Percentiles rank a stretch among this genome's conserved stretches.
These are phyloP conservation scores for Venturia aucupariae DNA, from an alignment of 2,329 filamentous ascomycete genomes.

Conservation along the genomic window DNA sequence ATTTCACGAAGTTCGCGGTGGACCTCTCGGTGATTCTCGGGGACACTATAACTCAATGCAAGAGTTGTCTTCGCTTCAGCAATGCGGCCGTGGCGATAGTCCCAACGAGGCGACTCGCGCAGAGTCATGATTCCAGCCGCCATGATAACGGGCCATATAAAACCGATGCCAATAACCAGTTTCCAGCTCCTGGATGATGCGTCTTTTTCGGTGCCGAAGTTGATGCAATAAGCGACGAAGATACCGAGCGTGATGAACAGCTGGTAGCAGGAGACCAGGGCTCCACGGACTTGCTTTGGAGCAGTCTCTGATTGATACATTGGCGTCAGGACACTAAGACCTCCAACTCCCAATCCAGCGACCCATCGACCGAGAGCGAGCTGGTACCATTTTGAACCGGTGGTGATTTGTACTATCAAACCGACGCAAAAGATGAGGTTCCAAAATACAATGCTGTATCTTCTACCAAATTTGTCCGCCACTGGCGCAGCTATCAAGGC, in stretches of 20 bases:
- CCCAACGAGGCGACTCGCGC: constrained; percentile 49
- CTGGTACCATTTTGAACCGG: constrained; percentile 32
- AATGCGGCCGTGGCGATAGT: constrained; percentile 46
- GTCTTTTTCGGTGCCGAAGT: constrained; percentile 50
- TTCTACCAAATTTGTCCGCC: constrained; percentile 43
- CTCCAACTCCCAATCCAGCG: constrained; percentile 35
- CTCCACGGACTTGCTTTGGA: constrained; percentile 54
- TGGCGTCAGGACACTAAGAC: constrained; percentile 38
- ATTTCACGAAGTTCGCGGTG: constrained; percentile 46
- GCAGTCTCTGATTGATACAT: constrained; percentile 61
- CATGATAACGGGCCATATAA: constrained; percentile 47
- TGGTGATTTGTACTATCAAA: constrained; percentile 35
- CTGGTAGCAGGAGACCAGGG: constrained; percentile 56
- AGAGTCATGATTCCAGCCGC: constrained; percentile 45
- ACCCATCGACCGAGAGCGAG: constrained; percentile 40
- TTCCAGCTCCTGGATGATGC: constrained; percentile 48
- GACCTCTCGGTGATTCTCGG: constrained; percentile 46
- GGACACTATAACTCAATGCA: constrained; percentile 46
- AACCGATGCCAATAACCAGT: constrained; percentile 52
- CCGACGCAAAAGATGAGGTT: constrained; percentile 36
- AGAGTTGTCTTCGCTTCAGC: constrained; percentile 44
- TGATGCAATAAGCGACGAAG: constrained; percentile 42
- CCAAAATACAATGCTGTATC: constrained; percentile 39
- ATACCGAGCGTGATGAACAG: constrained; percentile 62
- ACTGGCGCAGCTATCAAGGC: constrained; percentile 36